Conservation (phyloP, 768 basidiomycete genomes). For the Dendrothele bispora region DNA sequence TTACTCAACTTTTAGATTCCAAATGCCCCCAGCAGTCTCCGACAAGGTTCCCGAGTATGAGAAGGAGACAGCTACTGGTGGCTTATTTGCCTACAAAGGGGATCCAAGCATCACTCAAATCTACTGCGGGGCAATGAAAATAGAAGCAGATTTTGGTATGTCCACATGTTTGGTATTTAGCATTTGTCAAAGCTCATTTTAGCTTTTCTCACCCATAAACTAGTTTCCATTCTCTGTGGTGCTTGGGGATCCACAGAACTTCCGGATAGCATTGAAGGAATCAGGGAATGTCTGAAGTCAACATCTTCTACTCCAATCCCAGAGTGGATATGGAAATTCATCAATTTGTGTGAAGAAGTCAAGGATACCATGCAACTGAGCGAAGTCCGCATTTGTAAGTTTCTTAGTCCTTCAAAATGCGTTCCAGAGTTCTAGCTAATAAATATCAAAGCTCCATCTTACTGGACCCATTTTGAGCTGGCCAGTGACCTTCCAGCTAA, state of each 20-base stretch:
- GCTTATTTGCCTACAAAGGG: constrained; percentile 6
- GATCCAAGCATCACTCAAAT: too few species aligned
- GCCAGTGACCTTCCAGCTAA: constrained; percentile 12
- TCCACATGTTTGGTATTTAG: background rate
- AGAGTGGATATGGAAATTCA: constrained; percentile 9
- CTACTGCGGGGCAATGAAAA: too few species aligned
- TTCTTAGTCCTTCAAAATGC: background rate
- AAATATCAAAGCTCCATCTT: constrained; percentile 8
- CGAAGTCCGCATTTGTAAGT: constrained; percentile 8
- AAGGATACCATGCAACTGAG: background rate
- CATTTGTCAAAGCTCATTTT: too few species aligned
- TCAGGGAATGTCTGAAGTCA: too few species aligned
- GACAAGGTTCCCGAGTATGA: constrained; percentile 10
- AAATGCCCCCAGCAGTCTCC: constrained; percentile 9
- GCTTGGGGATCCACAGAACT: constrained; percentile 12
- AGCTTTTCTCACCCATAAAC: background rate
- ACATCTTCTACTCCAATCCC: too few species aligned
- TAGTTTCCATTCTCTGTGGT: constrained; percentile 2
- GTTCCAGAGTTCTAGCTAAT: background rate
- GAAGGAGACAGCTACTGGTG: background rate
- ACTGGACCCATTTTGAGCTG: constrained; percentile 16
- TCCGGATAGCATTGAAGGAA: constrained; percentile 4
- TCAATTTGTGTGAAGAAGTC: constrained; percentile 14
- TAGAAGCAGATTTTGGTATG: constrained; percentile 1
- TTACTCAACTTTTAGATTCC: constrained; percentile 14